phyloP scores from a whole-genome alignment of 78 protist species.

The Speleostelium caveatum region DNA sequence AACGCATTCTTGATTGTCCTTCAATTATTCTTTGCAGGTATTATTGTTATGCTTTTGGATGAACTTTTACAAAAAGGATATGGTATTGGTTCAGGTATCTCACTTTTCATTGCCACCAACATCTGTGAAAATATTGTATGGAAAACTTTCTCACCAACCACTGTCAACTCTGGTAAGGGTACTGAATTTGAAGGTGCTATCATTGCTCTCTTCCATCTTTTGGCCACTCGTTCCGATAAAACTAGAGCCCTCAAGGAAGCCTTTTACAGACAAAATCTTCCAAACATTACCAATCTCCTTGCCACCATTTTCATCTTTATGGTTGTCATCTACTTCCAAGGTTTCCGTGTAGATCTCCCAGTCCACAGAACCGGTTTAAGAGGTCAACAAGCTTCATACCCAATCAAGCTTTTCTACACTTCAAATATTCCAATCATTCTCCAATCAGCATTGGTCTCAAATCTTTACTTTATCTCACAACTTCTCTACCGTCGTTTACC shows the following conservation, averaged over 20 bases:
- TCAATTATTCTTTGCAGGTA: slow-evolving; percentile 98
- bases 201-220: slow-evolving; percentile 98
- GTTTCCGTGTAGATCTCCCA: slow-evolving; percentile 98
- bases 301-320: slow-evolving; percentile 98
- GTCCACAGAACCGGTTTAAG: slow-evolving; percentile 83
- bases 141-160: slow-evolving; percentile 99
- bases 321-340: slow-evolving; percentile 99
- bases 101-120: slow-evolving; percentile 99
- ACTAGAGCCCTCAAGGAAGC: slow-evolving; percentile 98
- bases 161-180: slow-evolving; percentile 98
- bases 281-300: slow-evolving; percentile 98
- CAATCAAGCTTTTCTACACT: slow-evolving; percentile 99
- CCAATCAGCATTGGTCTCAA: slow-evolving; percentile 98
- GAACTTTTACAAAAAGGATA: slow-evolving; percentile 99
- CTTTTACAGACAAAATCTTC: slow-evolving; percentile 98
- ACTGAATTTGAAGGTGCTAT: slow-evolving; percentile 99
- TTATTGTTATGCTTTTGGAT: slow-evolving; percentile 96
- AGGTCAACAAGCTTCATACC: slow-evolving; percentile 93
- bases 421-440: slow-evolving; percentile 99
- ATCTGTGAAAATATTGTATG: slow-evolving; percentile 99
- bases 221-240: slow-evolving; percentile 94
- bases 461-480: slow-evolving; percentile 98
- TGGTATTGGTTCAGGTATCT: slow-evolving; percentile 99
- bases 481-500: slow-evolving; percentile 95
- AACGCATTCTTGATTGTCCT: slow-evolving; percentile 95